phyloP scores from a whole-genome alignment of 768 basidiomycete genomes.

The Phlebiopsis flavidoalba region DNA sequence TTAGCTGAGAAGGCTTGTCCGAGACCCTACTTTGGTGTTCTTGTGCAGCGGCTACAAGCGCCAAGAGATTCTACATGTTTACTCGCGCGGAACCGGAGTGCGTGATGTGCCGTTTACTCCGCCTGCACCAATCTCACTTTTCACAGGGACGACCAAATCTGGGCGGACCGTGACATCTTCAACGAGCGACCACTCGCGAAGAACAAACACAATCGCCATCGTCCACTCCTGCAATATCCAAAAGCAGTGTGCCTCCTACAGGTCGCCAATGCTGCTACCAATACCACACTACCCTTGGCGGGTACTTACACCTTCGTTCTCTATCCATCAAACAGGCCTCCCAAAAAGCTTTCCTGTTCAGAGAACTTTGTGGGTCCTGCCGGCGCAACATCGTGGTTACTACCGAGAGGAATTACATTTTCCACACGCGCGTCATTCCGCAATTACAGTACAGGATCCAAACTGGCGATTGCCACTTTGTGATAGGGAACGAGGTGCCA shows the following conservation, averaged over 20 bases:
- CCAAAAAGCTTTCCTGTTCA: slow-evolving; percentile 92
- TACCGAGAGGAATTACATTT: slow-evolving; percentile 91
- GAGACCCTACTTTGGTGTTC: slow-evolving; percentile 93
- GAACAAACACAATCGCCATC: slow-evolving; percentile 82
- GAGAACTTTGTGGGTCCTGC: slow-evolving; percentile 97
- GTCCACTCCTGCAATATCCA: slow-evolving; percentile 41
- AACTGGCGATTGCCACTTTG: no score
- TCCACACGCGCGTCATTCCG: slow-evolving; percentile 96
- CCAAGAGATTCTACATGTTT: slow-evolving; percentile 91
- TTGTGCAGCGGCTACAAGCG: slow-evolving; percentile 92
- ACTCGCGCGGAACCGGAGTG: slow-evolving; percentile 88
- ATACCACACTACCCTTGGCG: slow-evolving; percentile 96
- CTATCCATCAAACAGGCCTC: slow-evolving; percentile 89
- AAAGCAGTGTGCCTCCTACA: slow-evolving; percentile 60
- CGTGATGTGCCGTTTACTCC: slow-evolving; percentile 24
- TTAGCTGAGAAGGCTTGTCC: slow-evolving; percentile 75
- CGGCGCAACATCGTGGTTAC: slow-evolving; percentile 78
- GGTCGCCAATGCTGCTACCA: slow-evolving; percentile 71
- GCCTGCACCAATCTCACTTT: not conserved
- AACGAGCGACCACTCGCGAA: slow-evolving; percentile 94
- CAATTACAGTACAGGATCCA: slow-evolving; percentile 99
- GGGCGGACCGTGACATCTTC: slow-evolving; percentile 95
- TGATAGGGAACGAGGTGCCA: no score
- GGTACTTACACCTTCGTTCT: slow-evolving; percentile 85
- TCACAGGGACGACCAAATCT: slow-evolving; percentile 71